phyloP scores from a whole-genome alignment of 441 rosid species.

The Adansonia grandidieri region DNA sequence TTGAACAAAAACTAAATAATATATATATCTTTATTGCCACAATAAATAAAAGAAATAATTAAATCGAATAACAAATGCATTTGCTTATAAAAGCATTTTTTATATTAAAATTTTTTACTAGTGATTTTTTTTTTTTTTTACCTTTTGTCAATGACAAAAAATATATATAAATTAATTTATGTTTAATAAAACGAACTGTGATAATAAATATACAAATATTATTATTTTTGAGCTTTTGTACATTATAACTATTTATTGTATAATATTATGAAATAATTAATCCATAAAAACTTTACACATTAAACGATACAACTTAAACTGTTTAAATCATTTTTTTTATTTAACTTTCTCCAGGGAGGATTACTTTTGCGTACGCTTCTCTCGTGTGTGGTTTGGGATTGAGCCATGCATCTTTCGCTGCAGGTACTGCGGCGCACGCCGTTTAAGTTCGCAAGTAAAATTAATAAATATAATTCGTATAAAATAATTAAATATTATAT shows the following conservation, averaged over 20 bases:
- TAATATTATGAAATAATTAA: not conserved
- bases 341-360: not conserved
- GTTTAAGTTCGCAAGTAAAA: too few relatives aligned
- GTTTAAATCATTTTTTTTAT: not conserved
- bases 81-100: too few relatives aligned
- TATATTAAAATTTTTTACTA: too few relatives aligned
- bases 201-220: not conserved
- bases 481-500: too few relatives aligned
- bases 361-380: not conserved
- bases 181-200: not conserved
- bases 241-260: not conserved
- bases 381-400: not conserved
- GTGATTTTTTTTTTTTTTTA: too few relatives aligned
- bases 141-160: not conserved
- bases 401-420: not conserved
- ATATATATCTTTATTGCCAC: too few relatives aligned
- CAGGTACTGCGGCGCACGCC: not conserved
- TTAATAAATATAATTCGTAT: too few relatives aligned
- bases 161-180: not conserved
- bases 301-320: not conserved
- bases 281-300: not conserved
- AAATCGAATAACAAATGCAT: not conserved
- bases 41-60: too few relatives aligned
- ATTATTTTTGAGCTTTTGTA: not conserved
- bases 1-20: too few relatives aligned